Base-by-base conservation (phyloP, 495 filamentous ascomycete genomes). In the Penicillium chermesinum region DNA sequence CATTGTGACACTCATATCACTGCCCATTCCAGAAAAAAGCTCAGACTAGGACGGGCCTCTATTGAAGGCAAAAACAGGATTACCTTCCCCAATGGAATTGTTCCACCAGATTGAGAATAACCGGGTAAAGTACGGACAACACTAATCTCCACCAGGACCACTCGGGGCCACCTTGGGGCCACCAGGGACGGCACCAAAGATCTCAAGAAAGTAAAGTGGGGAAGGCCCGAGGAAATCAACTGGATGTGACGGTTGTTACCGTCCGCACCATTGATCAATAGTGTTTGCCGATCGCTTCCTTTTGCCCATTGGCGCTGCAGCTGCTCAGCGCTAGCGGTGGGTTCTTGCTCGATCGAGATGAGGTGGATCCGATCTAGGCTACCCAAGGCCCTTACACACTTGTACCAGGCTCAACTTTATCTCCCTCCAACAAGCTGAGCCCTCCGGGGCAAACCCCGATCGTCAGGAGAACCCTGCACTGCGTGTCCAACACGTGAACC, bases 201-300 rank as follows among this genome's bases (percentile, higher is more conserved):
- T n/a, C n/a, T n/a, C n/a, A 10, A 10, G 25, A 30, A 30, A 30
- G 25, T 5, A 5, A 30, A 30, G 66, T 73, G 2, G 65, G 65
- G 38, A 48, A 50, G n/a, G n/a, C n/a, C n/a, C n/a, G n/a, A n/a
- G n/a, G n/a, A n/a, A n/a, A n/a, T n/a, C n/a, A n/a, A n/a, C n/a
- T n/a, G n/a, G n/a, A n/a, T n/a, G n/a, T n/a, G n/a, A n/a, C n/a
- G n/a, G 69, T 71, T 45, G 72, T 72, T 36, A 57, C 69, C 7
- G 72, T 73, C 27, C 66, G 62, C 8, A 70, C 69, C 3, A 67
- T 69, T 15, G 34, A 44, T 44, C 42, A 44, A 44, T 44, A 44
- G 42, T 44, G 2, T 0, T 30, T n/a, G 42, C 30, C 15, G 42
- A 44, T 44, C 42, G 42, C 33, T 44, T 16, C 42, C 17, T 13